Conservation (phyloP, 2,329 filamentous ascomycete species). For the Cladosporium sp. region DNA sequence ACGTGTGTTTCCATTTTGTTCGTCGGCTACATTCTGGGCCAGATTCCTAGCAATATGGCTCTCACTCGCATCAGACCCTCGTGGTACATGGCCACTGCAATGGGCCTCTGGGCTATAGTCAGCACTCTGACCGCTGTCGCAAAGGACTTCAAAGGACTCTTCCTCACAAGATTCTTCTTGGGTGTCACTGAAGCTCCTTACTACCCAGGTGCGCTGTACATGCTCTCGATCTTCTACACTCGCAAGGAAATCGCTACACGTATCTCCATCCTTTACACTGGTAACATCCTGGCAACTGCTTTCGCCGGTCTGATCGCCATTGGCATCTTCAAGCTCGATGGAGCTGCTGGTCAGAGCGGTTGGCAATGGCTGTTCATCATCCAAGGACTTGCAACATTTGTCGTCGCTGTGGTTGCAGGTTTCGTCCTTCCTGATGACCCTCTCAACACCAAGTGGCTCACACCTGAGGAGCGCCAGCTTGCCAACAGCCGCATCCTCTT, state of each 20-base stretch:
- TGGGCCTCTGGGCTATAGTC: slow-evolving; percentile 35
- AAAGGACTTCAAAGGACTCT: slow-evolving; percentile 34
- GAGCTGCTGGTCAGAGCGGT: slow-evolving; percentile 50
- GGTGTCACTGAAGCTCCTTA: slow-evolving; percentile 45
- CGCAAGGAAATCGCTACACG: slow-evolving; percentile 38
- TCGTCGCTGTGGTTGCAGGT: slow-evolving; percentile 53
- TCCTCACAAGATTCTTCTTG: slow-evolving; percentile 36
- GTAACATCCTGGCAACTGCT: slow-evolving; percentile 50
- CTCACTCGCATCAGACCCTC: slow-evolving; percentile 34
- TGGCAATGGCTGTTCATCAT: slow-evolving; percentile 62
- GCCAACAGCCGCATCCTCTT: slow-evolving; percentile 47
- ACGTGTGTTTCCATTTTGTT: slow-evolving; percentile 42
- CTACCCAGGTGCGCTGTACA: slow-evolving; percentile 45
- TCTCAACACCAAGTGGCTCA: slow-evolving; percentile 22
- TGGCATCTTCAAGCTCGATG: slow-evolving; percentile 60
- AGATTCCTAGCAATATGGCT: slow-evolving; percentile 35
- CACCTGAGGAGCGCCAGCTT: slow-evolving; percentile 36
- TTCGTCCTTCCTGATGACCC: slow-evolving; percentile 66
- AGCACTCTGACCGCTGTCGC: slow-evolving; percentile 31
- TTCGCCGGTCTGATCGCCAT: slow-evolving; percentile 58
- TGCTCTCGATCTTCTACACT: slow-evolving; percentile 41
- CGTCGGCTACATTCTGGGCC: slow-evolving; percentile 35
- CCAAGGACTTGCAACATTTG: slow-evolving; percentile 62
- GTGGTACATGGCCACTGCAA: slow-evolving; percentile 28
- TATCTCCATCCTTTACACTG: slow-evolving; percentile 24